Conservation (phyloP, 1,139 yeast genomes). For the Yamadazyma aaseri region DNA sequence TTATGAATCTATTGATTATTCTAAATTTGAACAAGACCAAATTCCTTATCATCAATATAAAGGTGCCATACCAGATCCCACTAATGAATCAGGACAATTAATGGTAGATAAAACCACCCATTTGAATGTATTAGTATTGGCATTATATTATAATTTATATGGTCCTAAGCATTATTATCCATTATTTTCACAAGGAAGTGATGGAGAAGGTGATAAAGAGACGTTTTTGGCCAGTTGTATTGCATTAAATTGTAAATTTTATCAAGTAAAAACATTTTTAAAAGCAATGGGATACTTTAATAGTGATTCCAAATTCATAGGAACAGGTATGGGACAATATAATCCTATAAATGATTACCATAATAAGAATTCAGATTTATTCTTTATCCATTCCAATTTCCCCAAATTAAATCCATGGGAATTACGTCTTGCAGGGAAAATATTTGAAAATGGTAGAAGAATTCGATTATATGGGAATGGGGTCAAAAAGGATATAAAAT, state of each 20-base stretch:
- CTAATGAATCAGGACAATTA: constrained; percentile 82
- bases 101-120: constrained; percentile 68
- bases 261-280: constrained; percentile 64
- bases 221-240: constrained; percentile 80
- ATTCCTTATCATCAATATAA: constrained; percentile 65
- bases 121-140: constrained; percentile 59
- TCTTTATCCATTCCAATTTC: constrained; percentile 66
- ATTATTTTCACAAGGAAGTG: constrained; percentile 79
- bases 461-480: constrained; percentile 55
- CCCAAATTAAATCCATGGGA: constrained; percentile 64
- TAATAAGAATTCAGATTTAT: constrained; percentile 14
- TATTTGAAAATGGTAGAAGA: constrained; percentile 44
- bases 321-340: constrained; percentile 74
- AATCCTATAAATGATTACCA: constrained; percentile 62
- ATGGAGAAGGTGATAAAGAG: constrained; percentile 92
- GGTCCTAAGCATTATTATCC: constrained; percentile 83
- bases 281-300: constrained; percentile 55
- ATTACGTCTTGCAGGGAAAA: constrained; percentile 39
- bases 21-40: constrained; percentile 15
- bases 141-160: constrained; percentile 74
- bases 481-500: constrained; percentile 48
- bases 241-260: constrained; percentile 56
- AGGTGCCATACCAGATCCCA: constrained; percentile 77
- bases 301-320: constrained; percentile 42
- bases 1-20: constrained; percentile 14